A percentile compares a stretch with the other conserved stretches of the same genome.
Conservation (phyloP, 1,139 yeast genomes). For the Meyerozyma elateridarum region DNA sequence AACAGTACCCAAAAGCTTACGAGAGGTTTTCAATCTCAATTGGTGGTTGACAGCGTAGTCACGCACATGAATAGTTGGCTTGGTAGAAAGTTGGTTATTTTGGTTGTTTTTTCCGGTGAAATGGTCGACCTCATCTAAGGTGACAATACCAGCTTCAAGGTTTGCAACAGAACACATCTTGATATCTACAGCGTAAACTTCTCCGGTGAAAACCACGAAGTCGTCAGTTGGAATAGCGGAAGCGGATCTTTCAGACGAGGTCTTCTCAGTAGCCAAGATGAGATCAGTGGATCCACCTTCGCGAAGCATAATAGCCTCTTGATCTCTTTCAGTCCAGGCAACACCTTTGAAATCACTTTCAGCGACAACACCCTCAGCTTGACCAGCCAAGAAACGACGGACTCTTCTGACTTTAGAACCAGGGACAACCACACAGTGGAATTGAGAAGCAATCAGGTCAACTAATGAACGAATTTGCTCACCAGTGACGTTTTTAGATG, state of each 20-base stretch:
- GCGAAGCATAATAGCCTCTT: conserved; percentile 56
- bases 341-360: conserved; percentile 93
- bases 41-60: conserved; percentile 80
- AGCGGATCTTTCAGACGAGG: conserved; percentile 28
- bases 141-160: conserved; percentile 55
- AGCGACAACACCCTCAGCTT: conserved; percentile 84
- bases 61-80: conserved; percentile 74
- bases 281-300: conserved; percentile 25
- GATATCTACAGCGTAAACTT: conserved; percentile 81
- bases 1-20: conserved; percentile 64
- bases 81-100: conserved; percentile 47
- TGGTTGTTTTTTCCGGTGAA: conserved; percentile 59
- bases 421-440: conserved; percentile 81
- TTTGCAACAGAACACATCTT: conserved; percentile 67
- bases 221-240: conserved; percentile 64
- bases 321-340: conserved; percentile 83
- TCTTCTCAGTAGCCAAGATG: background rate
- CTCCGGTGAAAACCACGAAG: conserved; percentile 70
- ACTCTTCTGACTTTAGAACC: conserved; percentile 89
- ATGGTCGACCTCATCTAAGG: conserved; percentile 61
- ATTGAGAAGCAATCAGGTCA: conserved; percentile 74
- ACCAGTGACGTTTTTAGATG: conserved; percentile 51
- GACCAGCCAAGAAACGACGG: conserved; percentile 93
- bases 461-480: conserved; percentile 66
- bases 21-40: conserved; percentile 69